Evolutionary conservation across 495 filamentous ascomycete species (phyloP), one percentile per base, ranked within the genome.

Genomic region (Penicillium maclennaniae): DNA sequence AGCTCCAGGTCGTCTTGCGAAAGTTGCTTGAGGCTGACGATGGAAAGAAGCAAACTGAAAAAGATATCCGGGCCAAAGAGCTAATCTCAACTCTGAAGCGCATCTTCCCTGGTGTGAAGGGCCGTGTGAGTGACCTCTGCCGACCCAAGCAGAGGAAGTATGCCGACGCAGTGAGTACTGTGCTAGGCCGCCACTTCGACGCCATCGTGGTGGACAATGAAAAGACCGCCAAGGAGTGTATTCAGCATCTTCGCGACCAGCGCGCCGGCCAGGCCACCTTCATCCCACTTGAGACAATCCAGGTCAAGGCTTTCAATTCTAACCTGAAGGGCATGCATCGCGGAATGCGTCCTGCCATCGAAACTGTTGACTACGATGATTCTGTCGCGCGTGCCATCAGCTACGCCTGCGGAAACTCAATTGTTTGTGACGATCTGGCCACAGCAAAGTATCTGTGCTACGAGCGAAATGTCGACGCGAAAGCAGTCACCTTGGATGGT

Each of bases 91-190:
- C 89, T 20, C 76, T 99, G 52, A 97, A 92, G 69, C 87, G 91
- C 19, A 87, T 95, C 54, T 97, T 91, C 59, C 89, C 89, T 1
- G 92, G 91, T 45, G 93, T 97, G 28, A 89, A 86, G 45, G 93
- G 93, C 7, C 85, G 91, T 38, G 82, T 97, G 46, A 88, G 89
- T 54, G 91, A 97, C 62, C 82, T 97, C 16, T 97, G 93, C 77
- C 90, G 89, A 58, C 92, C 93, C 4, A 95, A 93, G 69, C 89
- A 96, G 71, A 96, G 92, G 69, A 97, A 97, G 63, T 97, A 86
- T 58, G 87, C 92, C 59, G 88, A 91, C 56, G 93, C 93, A 26
- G 88, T 97, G 47, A 89, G 87, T 65, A 96, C 89, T 17, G 89
- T 95, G 14, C 80, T 99, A 23, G 93, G 95, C 28, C 86, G 91